Percentiles rank a stretch among this genome's conserved stretches.
Evolutionary conservation across 2,329 filamentous ascomycete genomes (phyloP).

Genomic region (Diplodia intermedia): DNA sequence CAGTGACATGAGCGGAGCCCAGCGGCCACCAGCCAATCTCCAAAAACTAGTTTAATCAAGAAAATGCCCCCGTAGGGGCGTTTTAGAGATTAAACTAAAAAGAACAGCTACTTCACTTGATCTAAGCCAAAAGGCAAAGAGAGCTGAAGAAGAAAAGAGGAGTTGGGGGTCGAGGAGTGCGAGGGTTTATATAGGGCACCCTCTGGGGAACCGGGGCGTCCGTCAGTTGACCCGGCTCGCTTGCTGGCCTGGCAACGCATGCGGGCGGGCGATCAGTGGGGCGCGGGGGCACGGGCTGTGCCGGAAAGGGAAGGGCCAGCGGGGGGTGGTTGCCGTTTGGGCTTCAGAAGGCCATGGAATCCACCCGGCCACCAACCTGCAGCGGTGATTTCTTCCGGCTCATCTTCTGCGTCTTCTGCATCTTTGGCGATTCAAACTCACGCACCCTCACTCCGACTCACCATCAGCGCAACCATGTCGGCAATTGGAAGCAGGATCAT

Average conservation of each 20-base stretch:
- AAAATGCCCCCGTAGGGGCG: not conserved
- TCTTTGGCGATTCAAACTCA: too few species aligned
- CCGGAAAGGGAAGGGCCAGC: not conserved
- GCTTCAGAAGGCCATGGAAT: not conserved
- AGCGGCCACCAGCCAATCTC: not conserved
- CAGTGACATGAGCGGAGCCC: not conserved
- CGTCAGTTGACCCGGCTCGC: too few species aligned
- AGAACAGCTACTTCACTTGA: constrained; percentile 12
- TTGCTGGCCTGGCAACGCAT: too few species aligned
- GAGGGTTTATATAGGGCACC: not conserved
- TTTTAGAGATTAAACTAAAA: constrained; percentile 3
- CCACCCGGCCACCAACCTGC: too few species aligned
- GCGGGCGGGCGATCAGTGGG: too few species aligned
- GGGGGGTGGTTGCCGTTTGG: not conserved
- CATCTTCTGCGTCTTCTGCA: too few species aligned
- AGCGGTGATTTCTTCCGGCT: too few species aligned
- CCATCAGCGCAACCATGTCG: too few species aligned
- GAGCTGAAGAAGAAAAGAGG: constrained; percentile 20
- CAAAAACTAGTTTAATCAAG: constrained; percentile 8
- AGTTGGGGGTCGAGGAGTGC: not conserved
- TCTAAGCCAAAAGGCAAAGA: constrained; percentile 24
- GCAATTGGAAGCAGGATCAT: too few species aligned
- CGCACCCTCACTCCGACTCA: too few species aligned
- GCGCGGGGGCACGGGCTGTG: not conserved
- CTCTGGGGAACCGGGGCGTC: too few species aligned